Evolutionary conservation across 768 basidiomycete species (phyloP).

Genomic region (Obba rivulosa): DNA sequence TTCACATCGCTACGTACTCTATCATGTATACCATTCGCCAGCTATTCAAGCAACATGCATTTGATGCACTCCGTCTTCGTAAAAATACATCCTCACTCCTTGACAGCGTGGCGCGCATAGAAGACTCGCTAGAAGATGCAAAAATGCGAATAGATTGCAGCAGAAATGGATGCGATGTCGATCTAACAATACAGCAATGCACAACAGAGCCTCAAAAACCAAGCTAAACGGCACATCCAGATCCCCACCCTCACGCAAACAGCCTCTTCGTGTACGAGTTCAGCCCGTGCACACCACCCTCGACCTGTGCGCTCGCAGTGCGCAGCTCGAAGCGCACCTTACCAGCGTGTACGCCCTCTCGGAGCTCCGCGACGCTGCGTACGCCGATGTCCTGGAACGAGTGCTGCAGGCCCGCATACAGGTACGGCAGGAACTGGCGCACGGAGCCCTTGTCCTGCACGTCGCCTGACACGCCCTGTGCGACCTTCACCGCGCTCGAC

Average conservation of each 20-base stretch:
- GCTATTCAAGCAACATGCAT: too few species aligned
- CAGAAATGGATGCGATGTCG: conserved; percentile 8
- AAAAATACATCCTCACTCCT: background rate
- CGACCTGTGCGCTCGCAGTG: conserved; percentile 92
- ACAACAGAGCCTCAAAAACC: background rate
- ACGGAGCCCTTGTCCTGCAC: conserved; percentile 97
- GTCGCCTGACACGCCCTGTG: conserved; percentile 93
- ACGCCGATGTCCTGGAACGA: conserved; percentile 93
- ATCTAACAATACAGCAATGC: conserved; percentile 4
- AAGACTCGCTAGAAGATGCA: background rate
- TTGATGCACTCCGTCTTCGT: too few species aligned
- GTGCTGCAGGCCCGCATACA: conserved; percentile 81
- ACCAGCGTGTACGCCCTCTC: conserved; percentile 58
- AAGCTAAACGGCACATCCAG: background rate
- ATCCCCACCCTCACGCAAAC: conserved; percentile 32
- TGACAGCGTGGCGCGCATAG: background rate
- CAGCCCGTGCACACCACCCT: conserved; percentile 93
- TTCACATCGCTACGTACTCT: too few species aligned
- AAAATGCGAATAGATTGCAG: background rate
- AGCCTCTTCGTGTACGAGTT: conserved; percentile 75
- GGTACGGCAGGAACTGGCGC: conserved; percentile 85
- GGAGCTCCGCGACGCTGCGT: conserved; percentile 58
- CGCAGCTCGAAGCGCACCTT: conserved; percentile 85
- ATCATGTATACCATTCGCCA: too few species aligned
- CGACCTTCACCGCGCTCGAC: conserved; percentile 89